Percentiles rank a stretch among this genome's conserved stretches.
phyloP scores from a whole-genome alignment of 2,329 filamentous ascomycete species.

The Rugonectria rugulosa region DNA sequence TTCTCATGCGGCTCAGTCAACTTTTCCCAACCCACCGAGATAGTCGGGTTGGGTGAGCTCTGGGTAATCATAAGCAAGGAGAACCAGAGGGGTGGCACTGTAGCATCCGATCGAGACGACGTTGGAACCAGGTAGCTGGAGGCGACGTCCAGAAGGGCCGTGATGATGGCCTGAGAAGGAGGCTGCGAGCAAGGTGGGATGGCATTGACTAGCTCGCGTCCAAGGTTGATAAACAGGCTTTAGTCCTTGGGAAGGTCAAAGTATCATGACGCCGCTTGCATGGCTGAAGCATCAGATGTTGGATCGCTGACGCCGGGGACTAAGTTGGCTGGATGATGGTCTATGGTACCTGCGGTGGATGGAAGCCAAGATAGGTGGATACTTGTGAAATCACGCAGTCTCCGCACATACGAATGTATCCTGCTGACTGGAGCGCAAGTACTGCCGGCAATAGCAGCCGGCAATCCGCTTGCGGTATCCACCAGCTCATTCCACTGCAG shows the following conservation, averaged over 20 bases:
- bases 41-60: constrained; percentile 21
- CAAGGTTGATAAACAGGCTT: constrained; percentile 25
- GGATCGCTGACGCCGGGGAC: constrained; percentile 15
- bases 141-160: constrained; percentile 5
- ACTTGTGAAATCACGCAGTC: not conserved
- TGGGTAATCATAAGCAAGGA: constrained; percentile 3
- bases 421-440: constrained; percentile 20
- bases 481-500: constrained; percentile 26
- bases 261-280: constrained; percentile 37
- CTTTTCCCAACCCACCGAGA: constrained; percentile 29
- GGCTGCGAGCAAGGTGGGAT: constrained; percentile 5
- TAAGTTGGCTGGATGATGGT: not conserved
- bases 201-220: constrained; percentile 16
- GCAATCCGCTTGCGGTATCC: constrained; percentile 31
- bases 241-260: constrained; percentile 25
- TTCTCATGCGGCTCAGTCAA: constrained; percentile 22
- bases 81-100: constrained; percentile 1
- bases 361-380: constrained; percentile 3
- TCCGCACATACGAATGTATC: too few species aligned
- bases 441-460: constrained; percentile 28
- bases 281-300: constrained; percentile 36
- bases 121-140: constrained; percentile 14
- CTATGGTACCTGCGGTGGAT: not conserved
- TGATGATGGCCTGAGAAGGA: not conserved
- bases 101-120: not conserved